Evolutionary conservation across 805 yeast genomes (phyloP).

Genomic region (Suhomyces pyralidae): DNA sequence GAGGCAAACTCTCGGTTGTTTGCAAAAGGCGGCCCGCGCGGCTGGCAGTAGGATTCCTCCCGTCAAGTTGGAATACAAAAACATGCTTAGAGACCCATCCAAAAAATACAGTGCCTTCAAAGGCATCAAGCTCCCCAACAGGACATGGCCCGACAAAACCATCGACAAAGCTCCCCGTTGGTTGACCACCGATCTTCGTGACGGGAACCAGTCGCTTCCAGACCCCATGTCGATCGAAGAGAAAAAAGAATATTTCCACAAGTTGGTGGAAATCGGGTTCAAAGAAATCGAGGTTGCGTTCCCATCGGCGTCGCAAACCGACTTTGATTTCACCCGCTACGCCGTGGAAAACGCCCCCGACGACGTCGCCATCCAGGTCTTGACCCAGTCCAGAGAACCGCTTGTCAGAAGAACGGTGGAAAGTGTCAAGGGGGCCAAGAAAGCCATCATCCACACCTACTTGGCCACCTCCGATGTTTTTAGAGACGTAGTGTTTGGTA

Average conservation of each 20-base stretch:
- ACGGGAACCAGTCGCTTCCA: constrained; percentile 78
- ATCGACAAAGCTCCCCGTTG: constrained; percentile 75
- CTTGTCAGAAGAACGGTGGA: constrained; percentile 72
- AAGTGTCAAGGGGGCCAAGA: constrained; percentile 67
- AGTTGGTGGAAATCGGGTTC: constrained; percentile 68
- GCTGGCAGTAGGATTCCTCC: constrained; percentile 19
- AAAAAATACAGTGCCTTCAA: constrained; percentile 56
- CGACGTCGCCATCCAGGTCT: constrained; percentile 69
- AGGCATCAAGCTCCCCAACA: constrained; percentile 53
- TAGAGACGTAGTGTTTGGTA: constrained; percentile 71
- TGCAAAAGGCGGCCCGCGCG: constrained; percentile 22
- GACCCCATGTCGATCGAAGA: constrained; percentile 79
- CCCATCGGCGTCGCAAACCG: constrained; percentile 81
- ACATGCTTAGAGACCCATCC: constrained; percentile 71
- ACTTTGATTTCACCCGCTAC: constrained; percentile 75
- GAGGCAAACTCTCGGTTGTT: constrained; percentile 20
- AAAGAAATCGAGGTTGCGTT: constrained; percentile 79
- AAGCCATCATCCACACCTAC: constrained; percentile 69
- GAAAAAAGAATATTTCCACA: constrained; percentile 72
- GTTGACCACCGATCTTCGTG: constrained; percentile 77
- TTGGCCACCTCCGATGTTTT: constrained; percentile 74
- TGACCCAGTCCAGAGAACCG: constrained; percentile 75
- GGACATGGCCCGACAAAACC: constrained; percentile 69
- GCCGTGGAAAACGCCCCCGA: constrained; percentile 78
- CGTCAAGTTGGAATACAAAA: constrained; percentile 16